Evolutionary conservation across 305 asterid species (phyloP).

Genomic region (Andrographis paniculata): DNA sequence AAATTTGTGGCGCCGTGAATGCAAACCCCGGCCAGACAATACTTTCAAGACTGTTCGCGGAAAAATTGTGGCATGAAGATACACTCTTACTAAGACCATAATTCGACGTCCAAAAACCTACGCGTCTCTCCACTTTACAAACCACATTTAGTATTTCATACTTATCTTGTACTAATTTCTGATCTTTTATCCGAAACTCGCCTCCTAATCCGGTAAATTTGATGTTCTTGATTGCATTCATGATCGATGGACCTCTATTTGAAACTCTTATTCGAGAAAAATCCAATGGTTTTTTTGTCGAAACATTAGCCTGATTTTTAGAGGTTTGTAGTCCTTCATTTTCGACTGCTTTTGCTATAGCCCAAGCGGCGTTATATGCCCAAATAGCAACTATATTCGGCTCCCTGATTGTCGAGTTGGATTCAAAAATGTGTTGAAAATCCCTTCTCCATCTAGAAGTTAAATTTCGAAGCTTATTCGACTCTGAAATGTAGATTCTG

Average conservation of each 20-base stretch:
- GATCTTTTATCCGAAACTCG: constrained; percentile 16
- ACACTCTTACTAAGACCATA: constrained; percentile 16
- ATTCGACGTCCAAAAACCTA: constrained; percentile 31
- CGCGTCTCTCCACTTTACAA: constrained; percentile 24
- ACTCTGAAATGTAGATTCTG: constrained; percentile 23
- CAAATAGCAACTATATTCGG: constrained; percentile 23
- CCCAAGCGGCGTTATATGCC: constrained; percentile 42
- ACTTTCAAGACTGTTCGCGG: constrained; percentile 13
- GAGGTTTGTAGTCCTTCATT: constrained; percentile 10
- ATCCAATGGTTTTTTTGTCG: constrained; percentile 5
- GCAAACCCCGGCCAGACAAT: constrained; percentile 29
- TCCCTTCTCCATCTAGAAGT: constrained; percentile 27
- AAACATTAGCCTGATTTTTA: constrained; percentile 1
- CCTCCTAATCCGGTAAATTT: constrained; percentile 25
- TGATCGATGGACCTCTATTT: constrained; percentile 12
- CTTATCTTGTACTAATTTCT: constrained; percentile 19
- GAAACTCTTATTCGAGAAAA: constrained; percentile 12
- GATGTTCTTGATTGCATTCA: constrained; percentile 16
- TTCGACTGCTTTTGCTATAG: constrained; percentile 29
- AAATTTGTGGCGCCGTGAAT: constrained; percentile 9
- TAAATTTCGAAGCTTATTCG: constrained; percentile 22
- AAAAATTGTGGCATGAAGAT: constrained; percentile 3
- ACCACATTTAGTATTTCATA: constrained; percentile 30
- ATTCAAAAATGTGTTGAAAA: constrained; percentile 9
- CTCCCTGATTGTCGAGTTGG: constrained; percentile 14